phyloP scores from a whole-genome alignment of 495 filamentous ascomycete genomes.

The Trichocladium uniseriatum region DNA sequence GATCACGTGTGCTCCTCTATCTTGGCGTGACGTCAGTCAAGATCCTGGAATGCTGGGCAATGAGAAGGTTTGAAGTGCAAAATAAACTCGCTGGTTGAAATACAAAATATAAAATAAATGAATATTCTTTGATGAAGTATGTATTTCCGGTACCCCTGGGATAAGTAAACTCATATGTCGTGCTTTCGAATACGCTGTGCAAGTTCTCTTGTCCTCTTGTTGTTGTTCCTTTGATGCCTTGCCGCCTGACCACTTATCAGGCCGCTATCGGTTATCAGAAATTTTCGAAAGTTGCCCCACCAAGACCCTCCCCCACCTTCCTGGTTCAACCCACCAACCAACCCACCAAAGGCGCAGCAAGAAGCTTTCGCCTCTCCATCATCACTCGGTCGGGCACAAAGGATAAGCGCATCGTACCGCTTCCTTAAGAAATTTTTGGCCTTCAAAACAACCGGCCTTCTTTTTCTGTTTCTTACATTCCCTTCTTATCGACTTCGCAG shows the following conservation, averaged over 20 bases:
- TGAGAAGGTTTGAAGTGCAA: no score
- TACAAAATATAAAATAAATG: no score
- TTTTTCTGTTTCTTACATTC: conserved; percentile 1
- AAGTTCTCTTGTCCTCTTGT: no score
- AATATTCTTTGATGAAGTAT: no score
- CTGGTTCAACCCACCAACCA: conserved; percentile 13
- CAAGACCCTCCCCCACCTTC: conserved; percentile 25
- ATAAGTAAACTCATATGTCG: no score
- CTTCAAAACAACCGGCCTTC: neutral
- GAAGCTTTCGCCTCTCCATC: conserved; percentile 15
- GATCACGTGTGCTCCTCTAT: no score
- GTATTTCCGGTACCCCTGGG: no score
- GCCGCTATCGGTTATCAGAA: conserved; percentile 31
- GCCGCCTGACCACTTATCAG: conserved; percentile 20
- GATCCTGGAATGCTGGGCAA: no score
- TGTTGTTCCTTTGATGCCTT: no score
- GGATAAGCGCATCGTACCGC: conserved; percentile 2
- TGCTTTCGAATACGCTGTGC: no score
- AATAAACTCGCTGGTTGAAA: no score
- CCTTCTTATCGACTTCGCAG: neutral
- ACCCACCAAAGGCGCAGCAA: conserved; percentile 24
- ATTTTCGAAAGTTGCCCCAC: conserved; percentile 29
- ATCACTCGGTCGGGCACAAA: conserved; percentile 12
- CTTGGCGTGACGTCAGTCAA: no score
- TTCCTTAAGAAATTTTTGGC: conserved; percentile 6